Base-by-base conservation (phyloP, 1,284 basidiomycete species). In the Pholiota adiposa region DNA sequence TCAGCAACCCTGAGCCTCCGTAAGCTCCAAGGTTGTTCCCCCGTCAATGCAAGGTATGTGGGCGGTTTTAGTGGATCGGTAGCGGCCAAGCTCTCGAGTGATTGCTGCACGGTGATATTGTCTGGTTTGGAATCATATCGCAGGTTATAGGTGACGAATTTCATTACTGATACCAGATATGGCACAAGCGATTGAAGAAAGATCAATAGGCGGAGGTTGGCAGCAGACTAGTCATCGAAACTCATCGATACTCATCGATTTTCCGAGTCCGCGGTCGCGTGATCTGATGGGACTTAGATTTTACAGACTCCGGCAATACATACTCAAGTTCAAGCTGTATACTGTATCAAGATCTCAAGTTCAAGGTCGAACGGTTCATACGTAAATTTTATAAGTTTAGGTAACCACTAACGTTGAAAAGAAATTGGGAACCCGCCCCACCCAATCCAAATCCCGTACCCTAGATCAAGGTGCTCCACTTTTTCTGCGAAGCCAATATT, bases 121-220 rank as follows among this genome's bases (percentile, higher is more conserved):
- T 85, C 75, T 25, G 83, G 81, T 67, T 75, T 73, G 2, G 78
- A 79, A 69, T 87, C 85, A 63, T 77, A 86, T 21, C 84, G 80
- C 21, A 86, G 69, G 68, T 86, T 86, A 71, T 81, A 86, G 0
- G 81, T 78, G 6, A 77, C 76, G 18, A 58, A 27, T 34, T 49
- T 44, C 56, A 58, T 58, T 46, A 19, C 9, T 3, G 21, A 43
- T n/a, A n/a, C n/a, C n/a, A n/a, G n/a, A n/a, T n/a, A n/a, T n/a
- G n/a, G n/a, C n/a, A n/a, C n/a, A n/a, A n/a, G n/a, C n/a, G 4
- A 43, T 2, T 5, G 19, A 43, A 33, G 31, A 33, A 33, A 33
- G 31, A 6, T 33, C 6, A 5, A 33, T 33, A n/a, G n/a, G n/a
- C n/a, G n/a, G n/a, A n/a, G 31, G 31, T 33, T 33, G 31, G 31